Percentiles rank a stretch among this genome's conserved stretches.
Evolutionary conservation across 768 basidiomycete genomes (phyloP).

Genomic region (Amanita fuliginea): DNA sequence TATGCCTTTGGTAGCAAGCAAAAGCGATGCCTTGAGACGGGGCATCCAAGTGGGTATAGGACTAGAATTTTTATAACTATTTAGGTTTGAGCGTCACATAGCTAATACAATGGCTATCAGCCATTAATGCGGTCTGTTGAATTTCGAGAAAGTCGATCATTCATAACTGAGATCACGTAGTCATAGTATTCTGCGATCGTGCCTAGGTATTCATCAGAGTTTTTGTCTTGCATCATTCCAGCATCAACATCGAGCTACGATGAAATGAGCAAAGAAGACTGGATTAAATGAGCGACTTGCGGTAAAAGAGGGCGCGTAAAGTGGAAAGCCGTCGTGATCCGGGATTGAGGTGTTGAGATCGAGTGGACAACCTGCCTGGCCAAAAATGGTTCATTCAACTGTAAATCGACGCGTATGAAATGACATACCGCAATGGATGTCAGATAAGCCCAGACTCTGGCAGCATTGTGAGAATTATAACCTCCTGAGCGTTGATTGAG

Average conservation of each 20-base stretch:
- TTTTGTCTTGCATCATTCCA: slow-evolving; percentile 68
- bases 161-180: slow-evolving; percentile 19
- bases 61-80: slow-evolving; percentile 53
- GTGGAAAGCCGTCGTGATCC: slow-evolving; percentile 60
- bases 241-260: slow-evolving; percentile 52
- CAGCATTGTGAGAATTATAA: slow-evolving; percentile 74
- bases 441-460: slow-evolving; percentile 77
- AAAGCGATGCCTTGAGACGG: slow-evolving; percentile 52
- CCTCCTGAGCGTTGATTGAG: slow-evolving; percentile 46
- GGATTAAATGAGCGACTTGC: slow-evolving; percentile 12
- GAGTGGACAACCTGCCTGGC: slow-evolving; percentile 44
- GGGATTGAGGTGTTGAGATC: slow-evolving; percentile 58
- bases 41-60: slow-evolving; percentile 80
- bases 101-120: too few relatives aligned
- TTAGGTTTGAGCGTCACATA: too few relatives aligned
- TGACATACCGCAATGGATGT: slow-evolving; percentile 63
- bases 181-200: slow-evolving; percentile 31
- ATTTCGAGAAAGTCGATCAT: slow-evolving; percentile 21
- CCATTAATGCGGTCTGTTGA: too few relatives aligned
- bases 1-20: slow-evolving; percentile 62
- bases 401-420: not conserved
- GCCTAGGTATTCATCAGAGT: slow-evolving; percentile 46
- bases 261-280: not conserved
- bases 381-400: not conserved
- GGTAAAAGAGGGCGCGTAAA: slow-evolving; percentile 74